A percentile compares a stretch with the other conserved stretches of the same genome.
Evolutionary conservation across 2,329 filamentous ascomycete species (phyloP).

Genomic region (Zarea fungicola): DNA sequence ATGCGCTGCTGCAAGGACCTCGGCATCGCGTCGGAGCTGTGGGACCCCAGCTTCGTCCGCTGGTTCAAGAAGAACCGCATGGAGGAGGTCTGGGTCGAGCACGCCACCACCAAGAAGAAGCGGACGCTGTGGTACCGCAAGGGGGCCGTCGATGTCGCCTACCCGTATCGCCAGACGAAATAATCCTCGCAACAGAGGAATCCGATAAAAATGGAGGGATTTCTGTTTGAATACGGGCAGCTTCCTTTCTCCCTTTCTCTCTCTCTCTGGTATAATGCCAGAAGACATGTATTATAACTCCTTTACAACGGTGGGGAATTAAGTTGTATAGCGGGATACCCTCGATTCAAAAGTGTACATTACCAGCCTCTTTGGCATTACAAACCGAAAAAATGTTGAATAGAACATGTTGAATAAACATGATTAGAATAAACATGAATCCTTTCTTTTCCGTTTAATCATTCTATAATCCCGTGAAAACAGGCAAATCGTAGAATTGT

Average conservation of each 20-base stretch:
- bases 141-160: constrained; percentile 63
- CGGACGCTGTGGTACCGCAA: constrained; percentile 83
- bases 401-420: no score
- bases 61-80: constrained; percentile 71
- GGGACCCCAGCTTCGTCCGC: constrained; percentile 89
- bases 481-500: not conserved
- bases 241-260: no score
- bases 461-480: no score
- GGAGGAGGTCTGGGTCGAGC: constrained; percentile 85
- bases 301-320: not conserved
- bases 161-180: constrained; percentile 47
- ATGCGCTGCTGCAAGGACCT: constrained; percentile 99
- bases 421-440: no score
- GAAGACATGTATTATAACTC: constrained; percentile 1
- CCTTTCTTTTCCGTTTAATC: no score
- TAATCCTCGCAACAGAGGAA: not conserved
- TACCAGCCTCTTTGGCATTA: not conserved
- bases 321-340: not conserved
- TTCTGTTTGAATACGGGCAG: no score
- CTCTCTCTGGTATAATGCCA: no score
- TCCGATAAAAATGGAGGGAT: not conserved
- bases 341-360: constrained; percentile 15
- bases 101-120: constrained; percentile 80
- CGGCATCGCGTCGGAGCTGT: constrained; percentile 89
- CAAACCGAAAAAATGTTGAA: no score